These are phyloP conservation scores for Globisporangium spinosum DNA, from an alignment of 352 stramenopile genomes.

Conservation along the genomic window DNA sequence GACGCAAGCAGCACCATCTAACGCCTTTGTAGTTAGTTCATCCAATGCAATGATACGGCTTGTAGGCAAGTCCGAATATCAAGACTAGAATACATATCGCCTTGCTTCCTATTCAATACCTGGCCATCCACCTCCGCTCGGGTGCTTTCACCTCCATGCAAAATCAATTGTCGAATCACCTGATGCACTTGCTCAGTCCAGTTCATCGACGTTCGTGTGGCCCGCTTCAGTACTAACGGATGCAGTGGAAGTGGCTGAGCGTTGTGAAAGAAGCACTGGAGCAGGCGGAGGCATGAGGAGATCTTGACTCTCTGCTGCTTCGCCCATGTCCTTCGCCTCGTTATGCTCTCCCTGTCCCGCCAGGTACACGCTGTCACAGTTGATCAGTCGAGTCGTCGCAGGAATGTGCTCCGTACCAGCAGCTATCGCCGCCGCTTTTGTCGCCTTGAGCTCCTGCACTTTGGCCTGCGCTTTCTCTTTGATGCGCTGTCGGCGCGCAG, in stretches of 20 bases:
- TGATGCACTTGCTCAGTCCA: conserved; percentile 28
- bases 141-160: background rate
- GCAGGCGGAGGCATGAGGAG: conserved; percentile 21
- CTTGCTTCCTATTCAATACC: background rate
- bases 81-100: too few species aligned
- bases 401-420: background rate
- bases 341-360: background rate
- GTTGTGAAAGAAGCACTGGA: conserved; percentile 8
- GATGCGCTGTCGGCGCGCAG: conserved; percentile 5
- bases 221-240: background rate
- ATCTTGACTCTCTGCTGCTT: background rate
- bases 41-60: too few species aligned
- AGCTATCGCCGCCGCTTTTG: conserved; percentile 3
- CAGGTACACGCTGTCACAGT: conserved; percentile 9
- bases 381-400: conserved; percentile 9
- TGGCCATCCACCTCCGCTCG: background rate
- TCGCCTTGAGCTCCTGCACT: conserved; percentile 8
- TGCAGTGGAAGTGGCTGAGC: background rate
- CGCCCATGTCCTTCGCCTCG: background rate
- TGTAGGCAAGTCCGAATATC: too few species aligned
- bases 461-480: conserved; percentile 13
- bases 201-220: conserved; percentile 49
- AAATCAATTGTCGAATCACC: background rate
- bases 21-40: too few species aligned
- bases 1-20: background rate